A percentile compares a stretch with the other conserved stretches of the same genome.
phyloP scores from a whole-genome alignment of 495 filamentous ascomycete genomes.

The Aspergillus asperescens region DNA sequence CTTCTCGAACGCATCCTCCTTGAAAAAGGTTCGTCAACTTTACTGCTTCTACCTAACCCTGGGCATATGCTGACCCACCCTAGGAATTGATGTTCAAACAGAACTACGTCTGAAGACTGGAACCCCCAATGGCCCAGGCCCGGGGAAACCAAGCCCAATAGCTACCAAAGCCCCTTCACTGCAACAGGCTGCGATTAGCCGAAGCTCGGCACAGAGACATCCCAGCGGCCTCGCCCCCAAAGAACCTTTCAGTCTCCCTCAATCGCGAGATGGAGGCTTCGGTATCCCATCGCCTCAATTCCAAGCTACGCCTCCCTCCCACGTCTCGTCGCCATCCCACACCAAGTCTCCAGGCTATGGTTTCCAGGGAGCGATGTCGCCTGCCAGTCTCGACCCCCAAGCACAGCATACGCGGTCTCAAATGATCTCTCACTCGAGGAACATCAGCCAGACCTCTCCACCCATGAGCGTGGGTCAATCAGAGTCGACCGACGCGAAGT shows the following conservation, averaged over 20 bases:
- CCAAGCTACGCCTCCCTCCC: constrained; percentile 77
- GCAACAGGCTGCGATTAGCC: constrained; percentile 66
- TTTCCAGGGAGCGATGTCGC: constrained; percentile 64
- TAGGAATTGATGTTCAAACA: constrained; percentile 95
- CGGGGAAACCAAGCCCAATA: constrained; percentile 53
- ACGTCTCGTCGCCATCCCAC: constrained; percentile 68
- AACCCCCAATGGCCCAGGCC: constrained; percentile 54
- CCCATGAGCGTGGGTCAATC: constrained; percentile 42
- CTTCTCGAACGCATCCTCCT: constrained; percentile 89
- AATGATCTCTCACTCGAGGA: constrained; percentile 39
- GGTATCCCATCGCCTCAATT: constrained; percentile 54
- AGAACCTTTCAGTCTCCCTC: constrained; percentile 53
- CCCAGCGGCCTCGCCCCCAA: constrained; percentile 67
- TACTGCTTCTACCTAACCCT: neutral
- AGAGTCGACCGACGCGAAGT: constrained; percentile 35
- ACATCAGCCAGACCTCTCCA: constrained; percentile 36
- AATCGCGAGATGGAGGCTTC: constrained; percentile 47
- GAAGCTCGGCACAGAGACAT: constrained; percentile 63
- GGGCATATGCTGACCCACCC: constrained; percentile 1
- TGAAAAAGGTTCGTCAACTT: constrained; percentile 69
- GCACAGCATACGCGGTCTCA: constrained; percentile 47
- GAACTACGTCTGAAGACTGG: constrained; percentile 86
- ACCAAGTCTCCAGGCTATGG: constrained; percentile 65
- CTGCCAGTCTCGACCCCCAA: constrained; percentile 60
- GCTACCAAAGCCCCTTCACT: constrained; percentile 54